Percentiles rank a stretch among this genome's conserved stretches.
phyloP scores from a whole-genome alignment of 345 rosid species.

The Cardiospermum halicacabum region DNA sequence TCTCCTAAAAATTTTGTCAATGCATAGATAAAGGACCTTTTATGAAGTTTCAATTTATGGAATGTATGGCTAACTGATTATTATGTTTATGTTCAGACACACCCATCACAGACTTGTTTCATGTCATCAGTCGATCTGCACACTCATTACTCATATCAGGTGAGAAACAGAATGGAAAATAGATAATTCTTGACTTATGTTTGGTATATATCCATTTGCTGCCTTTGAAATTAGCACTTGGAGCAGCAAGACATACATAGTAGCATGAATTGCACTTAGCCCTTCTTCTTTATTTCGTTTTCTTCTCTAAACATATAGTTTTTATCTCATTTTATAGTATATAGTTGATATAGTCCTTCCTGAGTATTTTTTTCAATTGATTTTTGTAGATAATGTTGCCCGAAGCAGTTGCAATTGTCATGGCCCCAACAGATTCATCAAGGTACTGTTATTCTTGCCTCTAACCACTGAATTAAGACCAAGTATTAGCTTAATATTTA shows the following conservation, averaged over 20 bases:
- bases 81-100: conserved; percentile 62
- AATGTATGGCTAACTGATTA: conserved; percentile 15
- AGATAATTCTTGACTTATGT: neutral
- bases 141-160: conserved; percentile 98
- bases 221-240: neutral
- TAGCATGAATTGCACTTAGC: neutral
- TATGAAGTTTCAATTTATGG: neutral
- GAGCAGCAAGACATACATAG: neutral
- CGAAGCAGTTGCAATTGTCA: conserved; percentile 88
- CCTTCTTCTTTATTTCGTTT: neutral
- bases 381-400: conserved; percentile 73
- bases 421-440: conserved; percentile 91
- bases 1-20: neutral
- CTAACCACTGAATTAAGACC: conserved; percentile 3
- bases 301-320: neutral
- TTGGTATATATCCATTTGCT: neutral
- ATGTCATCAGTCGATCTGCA: conserved; percentile 99
- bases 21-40: neutral
- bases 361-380: neutral
- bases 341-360: neutral
- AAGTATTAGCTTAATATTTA: neutral
- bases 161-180: conserved; percentile 19
- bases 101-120: conserved; percentile 95
- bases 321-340: neutral
- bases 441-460: conserved; percentile 31